phyloP scores from a whole-genome alignment of 2,329 filamentous ascomycete genomes.

The Cordyceps cicadae region DNA sequence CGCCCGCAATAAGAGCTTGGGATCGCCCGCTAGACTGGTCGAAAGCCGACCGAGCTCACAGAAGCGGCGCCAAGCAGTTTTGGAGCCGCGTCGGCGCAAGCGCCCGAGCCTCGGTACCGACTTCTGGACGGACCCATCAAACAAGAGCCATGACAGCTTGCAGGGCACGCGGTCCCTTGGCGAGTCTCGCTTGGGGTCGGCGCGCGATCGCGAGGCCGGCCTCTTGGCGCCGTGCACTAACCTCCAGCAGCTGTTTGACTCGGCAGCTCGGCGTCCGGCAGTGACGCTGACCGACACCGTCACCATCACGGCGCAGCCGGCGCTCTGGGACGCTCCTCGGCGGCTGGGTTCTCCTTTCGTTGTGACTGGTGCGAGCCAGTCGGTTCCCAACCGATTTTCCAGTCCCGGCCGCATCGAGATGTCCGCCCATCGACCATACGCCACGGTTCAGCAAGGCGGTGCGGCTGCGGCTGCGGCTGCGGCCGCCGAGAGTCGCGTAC shows the following conservation, averaged over 20 bases:
- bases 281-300: slow-evolving; percentile 12
- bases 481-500: slow-evolving; percentile 17
- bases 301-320: slow-evolving; percentile 6
- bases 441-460: slow-evolving; percentile 44
- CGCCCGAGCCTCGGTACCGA: slow-evolving; percentile 48
- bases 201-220: slow-evolving; percentile 25
- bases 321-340: slow-evolving; percentile 26
- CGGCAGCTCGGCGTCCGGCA: slow-evolving; percentile 8
- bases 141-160: slow-evolving; percentile 16
- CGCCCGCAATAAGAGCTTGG: slow-evolving; percentile 37
- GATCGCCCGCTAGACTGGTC: slow-evolving; percentile 44
- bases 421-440: slow-evolving; percentile 42
- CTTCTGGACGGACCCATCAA: slow-evolving; percentile 41
- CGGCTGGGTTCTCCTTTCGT: slow-evolving; percentile 54
- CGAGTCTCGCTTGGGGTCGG: slow-evolving; percentile 28
- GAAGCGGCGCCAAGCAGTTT: slow-evolving; percentile 42
- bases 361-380: slow-evolving; percentile 42
- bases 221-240: slow-evolving; percentile 35
- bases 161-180: slow-evolving; percentile 15
- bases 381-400: slow-evolving; percentile 51
- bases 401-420: slow-evolving; percentile 38
- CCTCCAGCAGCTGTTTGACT: slow-evolving; percentile 32
- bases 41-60: slow-evolving; percentile 45
- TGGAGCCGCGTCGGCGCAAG: slow-evolving; percentile 41
- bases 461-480: not conserved